These are phyloP conservation scores for Nannochloris sp. DNA, from an alignment of 139 green algal genomes.

Conservation along the genomic window DNA sequence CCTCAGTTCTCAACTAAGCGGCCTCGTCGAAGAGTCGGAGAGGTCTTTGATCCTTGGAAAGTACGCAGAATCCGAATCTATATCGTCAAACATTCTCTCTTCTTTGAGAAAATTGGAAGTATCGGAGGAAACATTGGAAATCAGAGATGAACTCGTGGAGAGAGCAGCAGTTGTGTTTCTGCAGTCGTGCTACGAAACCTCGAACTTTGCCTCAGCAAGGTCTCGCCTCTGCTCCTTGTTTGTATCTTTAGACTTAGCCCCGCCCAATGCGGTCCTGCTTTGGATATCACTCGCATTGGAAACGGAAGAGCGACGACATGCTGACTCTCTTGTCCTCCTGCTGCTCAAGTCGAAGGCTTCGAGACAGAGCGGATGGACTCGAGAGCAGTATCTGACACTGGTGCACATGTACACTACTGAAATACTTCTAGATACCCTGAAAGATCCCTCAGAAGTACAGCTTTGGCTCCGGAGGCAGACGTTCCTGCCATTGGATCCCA, in stretches of 20 bases:
- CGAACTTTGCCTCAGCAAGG: conserved; percentile 5
- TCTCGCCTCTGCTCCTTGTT: conserved; percentile 10
- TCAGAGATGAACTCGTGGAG: not conserved
- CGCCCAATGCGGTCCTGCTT: conserved; percentile 12
- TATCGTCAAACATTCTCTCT: not conserved
- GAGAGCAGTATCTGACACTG: conserved; percentile 19
- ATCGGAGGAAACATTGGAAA: not conserved
- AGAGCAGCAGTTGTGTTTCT: conserved; percentile 10
- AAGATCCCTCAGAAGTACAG: conserved; percentile 8
- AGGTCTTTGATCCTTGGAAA: not conserved
- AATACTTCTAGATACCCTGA: conserved; percentile 3
- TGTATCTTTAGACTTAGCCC: conserved; percentile 3
- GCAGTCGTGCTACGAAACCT: conserved; percentile 14
- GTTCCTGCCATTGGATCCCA: conserved; percentile 7
- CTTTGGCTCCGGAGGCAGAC: conserved; percentile 3
- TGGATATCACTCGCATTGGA: conserved; percentile 28
- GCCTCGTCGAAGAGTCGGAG: not conserved
- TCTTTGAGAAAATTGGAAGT: not conserved
- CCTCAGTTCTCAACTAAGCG: not conserved
- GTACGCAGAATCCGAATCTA: conserved; percentile 2
- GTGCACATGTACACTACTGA: conserved; percentile 22
- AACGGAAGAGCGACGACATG: conserved; percentile 1
- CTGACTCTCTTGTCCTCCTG: conserved; percentile 6
- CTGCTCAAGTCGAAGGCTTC: conserved; percentile 8
- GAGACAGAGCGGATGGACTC: conserved; percentile 7